These are phyloP conservation scores for Moringa oleifera DNA, from an alignment of 345 rosid genomes.

Conservation along the genomic window DNA sequence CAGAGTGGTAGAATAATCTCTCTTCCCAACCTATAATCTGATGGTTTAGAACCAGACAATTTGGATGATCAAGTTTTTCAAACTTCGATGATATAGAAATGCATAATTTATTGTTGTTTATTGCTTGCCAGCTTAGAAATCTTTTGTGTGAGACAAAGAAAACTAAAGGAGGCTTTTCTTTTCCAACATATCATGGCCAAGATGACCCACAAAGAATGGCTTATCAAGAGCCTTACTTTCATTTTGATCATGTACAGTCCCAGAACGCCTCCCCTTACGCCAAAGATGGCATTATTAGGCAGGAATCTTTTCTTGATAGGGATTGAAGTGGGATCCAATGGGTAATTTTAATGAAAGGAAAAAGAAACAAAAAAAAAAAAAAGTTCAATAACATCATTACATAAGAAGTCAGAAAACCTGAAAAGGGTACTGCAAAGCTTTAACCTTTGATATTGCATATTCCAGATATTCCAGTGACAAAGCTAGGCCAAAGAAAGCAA, in stretches of 20 bases:
- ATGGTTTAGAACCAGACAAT: too few species aligned
- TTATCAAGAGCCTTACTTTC: neutral
- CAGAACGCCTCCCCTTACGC: slow-evolving; percentile 8
- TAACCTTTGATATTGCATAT: too few species aligned
- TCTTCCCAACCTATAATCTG: too few species aligned
- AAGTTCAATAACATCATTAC: slow-evolving; percentile 20
- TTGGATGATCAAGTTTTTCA: too few species aligned
- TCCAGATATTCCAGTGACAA: too few species aligned
- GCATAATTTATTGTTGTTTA: neutral
- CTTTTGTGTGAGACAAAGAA: slow-evolving; percentile 20
- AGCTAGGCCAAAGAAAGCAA: slow-evolving; percentile 22
- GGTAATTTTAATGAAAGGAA: neutral
- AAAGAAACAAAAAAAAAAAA: slow-evolving; percentile 2
- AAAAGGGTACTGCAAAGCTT: slow-evolving; percentile 8
- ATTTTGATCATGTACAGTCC: slow-evolving; percentile 11
- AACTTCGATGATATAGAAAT: neutral
- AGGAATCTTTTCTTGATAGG: slow-evolving; percentile 31
- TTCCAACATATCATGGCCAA: slow-evolving; percentile 11
- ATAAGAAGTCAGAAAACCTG: slow-evolving; percentile 21
- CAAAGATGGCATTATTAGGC: slow-evolving; percentile 25
- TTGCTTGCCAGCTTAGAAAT: slow-evolving; percentile 38
- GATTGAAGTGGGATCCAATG: slow-evolving; percentile 57
- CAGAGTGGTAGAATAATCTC: neutral
- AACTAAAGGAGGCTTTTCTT: slow-evolving; percentile 13
- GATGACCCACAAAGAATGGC: slow-evolving; percentile 27